phyloP scores from a whole-genome alignment of 768 basidiomycete species.

The Termitomyces sp. region DNA sequence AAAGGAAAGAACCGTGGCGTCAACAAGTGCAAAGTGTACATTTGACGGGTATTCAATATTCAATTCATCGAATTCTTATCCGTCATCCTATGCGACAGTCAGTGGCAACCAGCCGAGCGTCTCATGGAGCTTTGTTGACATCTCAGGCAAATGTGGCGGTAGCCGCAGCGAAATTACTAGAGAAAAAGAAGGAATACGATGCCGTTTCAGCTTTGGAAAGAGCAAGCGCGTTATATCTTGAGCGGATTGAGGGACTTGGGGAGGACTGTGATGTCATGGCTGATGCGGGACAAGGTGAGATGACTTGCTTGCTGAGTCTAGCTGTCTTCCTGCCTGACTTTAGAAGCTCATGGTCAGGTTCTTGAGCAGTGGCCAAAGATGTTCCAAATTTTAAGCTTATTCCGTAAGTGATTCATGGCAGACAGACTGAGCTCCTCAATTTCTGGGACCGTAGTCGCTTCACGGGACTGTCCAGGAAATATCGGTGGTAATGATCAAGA shows the following conservation, averaged over 20 bases:
- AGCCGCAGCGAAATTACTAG: conserved; percentile 48
- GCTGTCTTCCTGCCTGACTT: not conserved
- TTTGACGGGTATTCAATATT: not conserved
- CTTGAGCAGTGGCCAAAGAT: conserved; percentile 79
- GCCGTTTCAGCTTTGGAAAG: conserved; percentile 68
- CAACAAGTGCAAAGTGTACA: conserved; percentile 10
- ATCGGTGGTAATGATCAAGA: conserved; percentile 1
- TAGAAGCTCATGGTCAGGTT: conserved; percentile 67
- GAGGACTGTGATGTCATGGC: conserved; percentile 77
- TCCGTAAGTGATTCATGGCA: conserved; percentile 40
- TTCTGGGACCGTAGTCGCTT: conserved; percentile 36
- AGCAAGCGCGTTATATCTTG: conserved; percentile 55
- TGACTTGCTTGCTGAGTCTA: not conserved
- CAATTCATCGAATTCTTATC: not conserved
- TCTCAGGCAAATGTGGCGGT: conserved; percentile 39
- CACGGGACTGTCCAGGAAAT: conserved; percentile 29
- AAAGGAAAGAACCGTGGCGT: not conserved
- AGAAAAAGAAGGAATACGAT: conserved; percentile 81
- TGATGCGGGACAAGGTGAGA: conserved; percentile 61
- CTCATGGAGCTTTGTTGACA: conserved; percentile 34
- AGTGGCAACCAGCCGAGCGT: conserved; percentile 41
- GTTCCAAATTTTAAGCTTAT: conserved; percentile 69
- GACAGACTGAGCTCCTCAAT: not conserved
- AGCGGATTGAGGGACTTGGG: conserved; percentile 61
- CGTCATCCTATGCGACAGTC: conserved; percentile 46